Evolutionary conservation across 768 basidiomycete species (phyloP), one percentile per base, ranked within the genome.

Genomic region (Hirschioporus abietinus): DNA sequence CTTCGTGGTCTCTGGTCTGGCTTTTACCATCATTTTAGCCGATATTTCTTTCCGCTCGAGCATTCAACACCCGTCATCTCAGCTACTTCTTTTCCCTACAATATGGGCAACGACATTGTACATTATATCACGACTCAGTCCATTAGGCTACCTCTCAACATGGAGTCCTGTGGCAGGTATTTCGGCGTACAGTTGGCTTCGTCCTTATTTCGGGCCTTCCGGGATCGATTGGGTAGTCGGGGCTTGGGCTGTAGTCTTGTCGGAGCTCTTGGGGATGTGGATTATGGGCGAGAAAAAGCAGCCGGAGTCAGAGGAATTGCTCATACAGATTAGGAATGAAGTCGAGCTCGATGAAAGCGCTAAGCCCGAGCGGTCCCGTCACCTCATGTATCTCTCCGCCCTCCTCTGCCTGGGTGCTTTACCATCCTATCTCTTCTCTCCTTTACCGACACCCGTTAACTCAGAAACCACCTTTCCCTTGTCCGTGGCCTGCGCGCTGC

Each of bases 161-260:
- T 94, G 92, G 92, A 88, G 82, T 35, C 87, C 90, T 10, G 78
- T 84, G 17, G 74, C 80, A 7, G 82, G 83, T 5, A 73, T 81
- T 35, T 80, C 81, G 8, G 76, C 82, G 0, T 94, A 93, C 71
- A 72, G 72, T 1, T 95, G 92, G 91, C 74, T 87, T n/a, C 70
- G 84, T 1, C 84, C 83, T 0, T 73, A 81, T 59, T 68, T 84
- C 25, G 92, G 93, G 5, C 81, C 87, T 35, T 75, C 80, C 35
- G 85, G 83, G 8, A 81, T 86, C 66, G 90, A 94, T 73, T 94
- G 91, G 89, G 74, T 89, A 27, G 81, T 84, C 7, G 92, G 84
- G n/a, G 87, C 85, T 8, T 94, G 89, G 88, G 90, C 90, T 5
- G 85, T 86, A 10, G 81, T 92, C 10, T 70, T 84, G 27, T 84